Evolutionary conservation across 129 eudicot genomes (phyloP), one percentile per base, ranked within the genome.

Genomic region (Flaveria trinervia): DNA sequence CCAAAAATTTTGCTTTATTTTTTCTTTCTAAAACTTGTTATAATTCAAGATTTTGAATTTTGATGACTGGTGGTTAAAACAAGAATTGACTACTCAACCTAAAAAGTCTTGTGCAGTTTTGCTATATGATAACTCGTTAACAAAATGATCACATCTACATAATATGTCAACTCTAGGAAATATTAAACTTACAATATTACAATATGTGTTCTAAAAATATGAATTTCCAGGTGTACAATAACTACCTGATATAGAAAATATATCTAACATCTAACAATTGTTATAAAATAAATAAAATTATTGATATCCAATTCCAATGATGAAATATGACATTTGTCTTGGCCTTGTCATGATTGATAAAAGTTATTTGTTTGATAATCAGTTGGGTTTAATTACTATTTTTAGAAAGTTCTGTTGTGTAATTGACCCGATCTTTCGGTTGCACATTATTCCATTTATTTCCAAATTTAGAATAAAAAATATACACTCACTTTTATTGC

Each of bases 281-380:
- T 60, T 10, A 20, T 0, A 3, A 17, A 4, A 65, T 46, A 48
- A 26, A 25, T 43, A 26, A 25, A 68, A 62, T 65, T 26, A 7
- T 73, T 56, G 61, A 74, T 74, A 67, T 57, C 71, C 43, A 67
- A 67, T 55, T 49, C 80, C 62, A 57, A 80, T 80, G 70, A 74
- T 67, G 84, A 67, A 73, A 80, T 67, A 67, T 74, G 76, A 74
- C 80, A 80, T 80, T 80, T 80, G 80, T 45, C 84, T 67, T 74
- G 84, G 76, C 65, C 20, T 57, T 80, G 80, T 80, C 65, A 80
- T 80, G 61, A 80, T 80, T 80, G 84, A 74, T 48, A 14, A 67
- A 67, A 33, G 18, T 25, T 73, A 55, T 66, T 73, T 80, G 80
- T 80, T 80, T 67, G 71, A 65, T 22, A 80, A 30, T 80, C 84